Evolutionary conservation across 306 rosid genomes (phyloP).

Genomic region (Corylus heterophylla): DNA sequence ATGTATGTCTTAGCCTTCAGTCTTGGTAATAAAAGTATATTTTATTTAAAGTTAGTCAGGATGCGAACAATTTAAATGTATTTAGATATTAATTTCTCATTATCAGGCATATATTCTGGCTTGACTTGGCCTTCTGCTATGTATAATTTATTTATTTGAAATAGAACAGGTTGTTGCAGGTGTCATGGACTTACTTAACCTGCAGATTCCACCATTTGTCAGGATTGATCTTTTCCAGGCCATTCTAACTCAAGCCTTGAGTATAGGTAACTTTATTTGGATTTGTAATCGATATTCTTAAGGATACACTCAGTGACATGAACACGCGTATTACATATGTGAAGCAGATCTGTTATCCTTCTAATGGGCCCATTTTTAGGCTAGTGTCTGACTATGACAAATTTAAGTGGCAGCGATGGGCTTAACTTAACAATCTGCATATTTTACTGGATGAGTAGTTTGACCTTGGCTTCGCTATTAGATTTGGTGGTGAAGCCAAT

Average conservation of each 20-base stretch:
- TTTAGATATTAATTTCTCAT: slow-evolving; percentile 11
- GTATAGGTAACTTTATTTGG: slow-evolving; percentile 58
- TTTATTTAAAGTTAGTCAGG: slow-evolving; percentile 2
- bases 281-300: slow-evolving; percentile 24
- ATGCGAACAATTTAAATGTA: background rate
- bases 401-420: slow-evolving; percentile 15
- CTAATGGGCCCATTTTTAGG: background rate
- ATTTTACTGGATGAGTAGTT: background rate
- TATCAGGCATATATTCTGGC: slow-evolving; percentile 16
- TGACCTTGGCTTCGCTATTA: background rate
- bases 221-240: slow-evolving; percentile 92
- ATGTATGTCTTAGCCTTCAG: background rate
- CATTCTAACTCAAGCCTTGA: slow-evolving; percentile 69
- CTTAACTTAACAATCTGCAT: background rate
- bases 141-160: slow-evolving; percentile 26
- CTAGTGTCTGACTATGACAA: slow-evolving; percentile 10
- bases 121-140: slow-evolving; percentile 23
- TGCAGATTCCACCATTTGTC: slow-evolving; percentile 85
- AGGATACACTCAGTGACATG: background rate
- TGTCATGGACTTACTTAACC: slow-evolving; percentile 67
- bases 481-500: background rate
- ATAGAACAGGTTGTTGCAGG: slow-evolving; percentile 81
- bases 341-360: slow-evolving; percentile 16
- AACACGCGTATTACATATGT: background rate
- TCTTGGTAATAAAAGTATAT: background rate